Conservation (phyloP, 2,329 filamentous ascomycete species). For the Fusarium sp. region DNA sequence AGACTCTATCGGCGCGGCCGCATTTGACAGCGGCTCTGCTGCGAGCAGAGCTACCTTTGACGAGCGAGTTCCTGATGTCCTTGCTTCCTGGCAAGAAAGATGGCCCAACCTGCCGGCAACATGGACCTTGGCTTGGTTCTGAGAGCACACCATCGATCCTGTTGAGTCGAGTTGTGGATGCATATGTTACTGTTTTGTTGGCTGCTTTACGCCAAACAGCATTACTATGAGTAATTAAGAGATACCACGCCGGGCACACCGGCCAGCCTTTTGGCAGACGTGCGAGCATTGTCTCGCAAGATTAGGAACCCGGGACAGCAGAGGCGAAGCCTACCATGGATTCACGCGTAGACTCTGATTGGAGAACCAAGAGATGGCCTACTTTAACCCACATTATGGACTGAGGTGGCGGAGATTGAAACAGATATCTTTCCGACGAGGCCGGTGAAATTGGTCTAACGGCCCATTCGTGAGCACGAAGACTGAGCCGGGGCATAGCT, state of each 20-base stretch:
- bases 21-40: constrained; percentile 77
- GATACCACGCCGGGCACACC: neutral
- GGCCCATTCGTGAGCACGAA: neutral
- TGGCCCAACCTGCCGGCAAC: constrained; percentile 92
- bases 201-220: neutral
- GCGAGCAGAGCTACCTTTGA: constrained; percentile 84
- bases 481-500: neutral
- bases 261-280: neutral
- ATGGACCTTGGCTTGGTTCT: constrained; percentile 98
- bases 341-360: neutral
- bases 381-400: neutral
- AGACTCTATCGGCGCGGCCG: constrained; percentile 69
- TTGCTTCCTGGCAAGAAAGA: constrained; percentile 93
- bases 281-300: neutral
- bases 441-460: neutral
- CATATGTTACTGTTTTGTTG: neutral
- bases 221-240: neutral
- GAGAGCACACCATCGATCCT: constrained; percentile 19
- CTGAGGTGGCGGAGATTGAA: neutral
- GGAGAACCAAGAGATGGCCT: neutral
- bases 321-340: neutral
- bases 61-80: constrained; percentile 90
- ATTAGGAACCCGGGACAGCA: neutral
- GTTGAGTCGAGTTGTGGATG: neutral
- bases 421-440: neutral